Conservation (phyloP, 2,329 filamentous ascomycete genomes). For the Fusarium sarcochroum region DNA sequence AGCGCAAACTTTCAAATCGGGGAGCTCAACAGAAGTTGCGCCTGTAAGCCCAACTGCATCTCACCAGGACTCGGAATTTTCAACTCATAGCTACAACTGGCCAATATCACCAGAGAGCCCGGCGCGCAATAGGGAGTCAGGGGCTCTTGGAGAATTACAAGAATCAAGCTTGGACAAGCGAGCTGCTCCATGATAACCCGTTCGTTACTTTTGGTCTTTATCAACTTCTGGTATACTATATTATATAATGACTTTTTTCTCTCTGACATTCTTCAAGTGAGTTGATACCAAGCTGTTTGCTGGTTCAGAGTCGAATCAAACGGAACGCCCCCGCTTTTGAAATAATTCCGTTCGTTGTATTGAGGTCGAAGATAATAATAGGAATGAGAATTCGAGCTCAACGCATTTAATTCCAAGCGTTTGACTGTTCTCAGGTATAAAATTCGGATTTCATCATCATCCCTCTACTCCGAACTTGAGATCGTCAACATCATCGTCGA, state of each 20-base stretch:
- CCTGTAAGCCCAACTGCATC: slow-evolving; percentile 2
- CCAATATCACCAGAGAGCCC: slow-evolving; percentile 20
- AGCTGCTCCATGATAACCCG: not conserved
- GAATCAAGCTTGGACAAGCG: not conserved
- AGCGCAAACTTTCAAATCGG: not conserved
- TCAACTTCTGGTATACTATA: not conserved
- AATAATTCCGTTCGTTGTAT: not conserved
- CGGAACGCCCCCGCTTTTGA: not conserved
- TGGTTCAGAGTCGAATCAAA: slow-evolving; percentile 9
- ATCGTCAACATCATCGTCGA: slow-evolving; percentile 15
- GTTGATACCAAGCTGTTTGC: not conserved
- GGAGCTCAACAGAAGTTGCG: not conserved
- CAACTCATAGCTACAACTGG: slow-evolving; percentile 10
- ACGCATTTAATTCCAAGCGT: not conserved
- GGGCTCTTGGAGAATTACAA: not conserved
- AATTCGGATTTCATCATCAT: not conserved
- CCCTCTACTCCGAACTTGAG: not conserved
- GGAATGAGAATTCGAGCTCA: not conserved
- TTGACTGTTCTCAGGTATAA: not conserved
- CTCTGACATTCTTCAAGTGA: not conserved
- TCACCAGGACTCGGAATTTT: slow-evolving; percentile 3
- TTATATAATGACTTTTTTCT: slow-evolving; percentile 2
- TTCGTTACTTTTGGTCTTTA: not conserved
- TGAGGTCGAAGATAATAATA: not conserved
- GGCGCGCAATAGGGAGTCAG: not conserved